Conservation (phyloP, 768 basidiomycete genomes). For the Trametes maxima region DNA sequence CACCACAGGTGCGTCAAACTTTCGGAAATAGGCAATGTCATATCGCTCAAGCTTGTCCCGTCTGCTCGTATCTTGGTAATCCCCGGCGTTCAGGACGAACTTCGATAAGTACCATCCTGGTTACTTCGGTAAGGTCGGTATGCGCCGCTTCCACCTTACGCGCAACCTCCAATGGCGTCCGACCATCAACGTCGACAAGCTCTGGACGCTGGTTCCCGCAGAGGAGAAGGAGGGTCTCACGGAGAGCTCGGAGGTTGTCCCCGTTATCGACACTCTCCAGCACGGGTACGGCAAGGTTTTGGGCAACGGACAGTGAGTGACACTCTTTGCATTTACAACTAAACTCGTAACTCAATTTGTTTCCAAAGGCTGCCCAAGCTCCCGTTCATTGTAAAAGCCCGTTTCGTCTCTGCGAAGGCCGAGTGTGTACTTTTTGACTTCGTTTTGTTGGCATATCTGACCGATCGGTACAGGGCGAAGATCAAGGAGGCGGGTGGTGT, state of each 20-base stretch:
- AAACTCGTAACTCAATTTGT: background rate
- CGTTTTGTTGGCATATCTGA: slow-evolving; percentile 8
- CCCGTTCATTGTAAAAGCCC: slow-evolving; percentile 98
- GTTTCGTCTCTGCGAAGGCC: slow-evolving; percentile 87
- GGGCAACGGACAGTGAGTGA: slow-evolving; percentile 86
- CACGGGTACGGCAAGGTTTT: slow-evolving; percentile 92
- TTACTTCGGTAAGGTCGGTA: slow-evolving; percentile 99
- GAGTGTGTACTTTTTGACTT: slow-evolving; percentile 52
- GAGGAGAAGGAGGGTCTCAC: slow-evolving; percentile 80
- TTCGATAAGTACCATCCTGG: slow-evolving; percentile 99
- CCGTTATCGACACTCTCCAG: slow-evolving; percentile 87
- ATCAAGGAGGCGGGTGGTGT: slow-evolving; percentile 96
- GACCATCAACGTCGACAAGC: slow-evolving; percentile 98
- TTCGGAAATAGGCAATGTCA: background rate
- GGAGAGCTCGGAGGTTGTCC: slow-evolving; percentile 79
- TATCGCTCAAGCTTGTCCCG: background rate
- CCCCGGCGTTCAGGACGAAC: slow-evolving; percentile 66
- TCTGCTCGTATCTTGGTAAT: background rate
- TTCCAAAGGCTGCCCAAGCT: slow-evolving; percentile 72
- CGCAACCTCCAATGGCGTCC: slow-evolving; percentile 92
- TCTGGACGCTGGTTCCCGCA: slow-evolving; percentile 87
- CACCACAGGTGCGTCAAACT: slow-evolving; percentile 83
- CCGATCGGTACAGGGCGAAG: slow-evolving; percentile 49
- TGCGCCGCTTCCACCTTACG: slow-evolving; percentile 97
- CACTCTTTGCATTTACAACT: background rate